These are phyloP conservation scores for Kuraishia capsulata DNA, from an alignment of 805 yeast genomes.

Conservation along the genomic window DNA sequence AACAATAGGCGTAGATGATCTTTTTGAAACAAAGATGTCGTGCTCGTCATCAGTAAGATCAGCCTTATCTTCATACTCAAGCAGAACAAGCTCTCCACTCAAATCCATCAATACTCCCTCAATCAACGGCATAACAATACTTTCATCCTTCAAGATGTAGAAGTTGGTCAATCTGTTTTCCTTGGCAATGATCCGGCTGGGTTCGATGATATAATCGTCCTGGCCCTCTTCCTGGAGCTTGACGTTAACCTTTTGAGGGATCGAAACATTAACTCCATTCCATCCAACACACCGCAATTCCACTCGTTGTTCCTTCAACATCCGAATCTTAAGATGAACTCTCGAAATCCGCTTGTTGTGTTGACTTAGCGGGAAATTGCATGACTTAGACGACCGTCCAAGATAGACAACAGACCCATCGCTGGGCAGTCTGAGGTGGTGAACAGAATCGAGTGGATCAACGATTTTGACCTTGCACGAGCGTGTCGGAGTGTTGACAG, in stretches of 20 bases:
- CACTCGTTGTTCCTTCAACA: slow-evolving; percentile 30
- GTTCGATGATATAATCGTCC: background rate
- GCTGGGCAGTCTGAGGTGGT: slow-evolving; percentile 29
- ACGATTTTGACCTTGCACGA: slow-evolving; percentile 11
- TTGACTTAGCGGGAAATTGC: slow-evolving; percentile 37
- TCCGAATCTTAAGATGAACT: slow-evolving; percentile 47
- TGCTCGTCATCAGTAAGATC: background rate
- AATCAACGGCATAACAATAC: slow-evolving; percentile 53
- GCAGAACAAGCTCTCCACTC: slow-evolving; percentile 42
- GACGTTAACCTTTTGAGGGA: slow-evolving; percentile 39
- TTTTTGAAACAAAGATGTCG: background rate
- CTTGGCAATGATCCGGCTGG: slow-evolving; percentile 28
- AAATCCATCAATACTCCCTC: slow-evolving; percentile 60
- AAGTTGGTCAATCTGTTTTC: slow-evolving; percentile 40
- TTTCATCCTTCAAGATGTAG: slow-evolving; percentile 52
- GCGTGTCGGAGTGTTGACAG: background rate
- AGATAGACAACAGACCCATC: slow-evolving; percentile 31
- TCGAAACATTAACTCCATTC: slow-evolving; percentile 65
- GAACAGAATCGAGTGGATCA: slow-evolving; percentile 27
- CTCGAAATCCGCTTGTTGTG: slow-evolving; percentile 56
- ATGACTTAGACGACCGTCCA: slow-evolving; percentile 62
- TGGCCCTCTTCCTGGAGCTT: slow-evolving; percentile 12
- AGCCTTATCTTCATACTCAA: slow-evolving; percentile 9
- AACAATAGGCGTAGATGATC: background rate
- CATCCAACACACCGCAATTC: slow-evolving; percentile 66